Base-by-base conservation (phyloP, 2,329 filamentous ascomycete species). In the Fusarium miscanthi region DNA sequence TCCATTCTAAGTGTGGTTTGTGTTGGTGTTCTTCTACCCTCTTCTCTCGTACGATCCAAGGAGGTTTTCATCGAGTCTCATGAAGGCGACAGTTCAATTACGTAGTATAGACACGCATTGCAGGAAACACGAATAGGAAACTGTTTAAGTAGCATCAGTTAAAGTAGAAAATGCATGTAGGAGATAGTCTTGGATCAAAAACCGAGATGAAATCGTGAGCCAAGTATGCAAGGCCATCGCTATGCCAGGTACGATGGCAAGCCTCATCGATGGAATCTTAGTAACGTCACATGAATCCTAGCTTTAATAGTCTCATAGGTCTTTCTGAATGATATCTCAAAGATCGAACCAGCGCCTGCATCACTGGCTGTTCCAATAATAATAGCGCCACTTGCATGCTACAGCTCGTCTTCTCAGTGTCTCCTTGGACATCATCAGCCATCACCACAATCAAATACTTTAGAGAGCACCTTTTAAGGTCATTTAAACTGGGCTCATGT, bases 101-200 rank as follows among this genome's bases (percentile, higher is more conserved):
- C 23, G n/a, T 6, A 51, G 30, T 51, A 51, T 11, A 33, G 46
- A 33, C 30, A 33, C 30, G 16, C 46, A 23, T 33, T 14, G 11
- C 8, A 23, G 2, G n/a, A 23, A 33, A 14, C 30, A 33, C 16
- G 11, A 23, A 33, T 5, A 35, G 4, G 11, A 25, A 51, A 35
- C 8, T 25, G 16, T 35, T 51, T 21, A 14, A 6, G 25, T 11
- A 25, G 21, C 1, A 14, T 11, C 31, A 19, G 3, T 16, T 2
- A 4, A 21, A 14, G 30, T 9, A 19, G 2, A 8, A 25, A 25
- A 19, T 11, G 17, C 3, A 25, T 3, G 2, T 2, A 9, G 25
- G 8, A 25, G 3, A 35, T 33, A 23, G 5, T 8, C 16, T 33
- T 23, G n/a, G n/a, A 10, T 8, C 17, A 19, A 8, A 33, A 4